A percentile compares a stretch with the other conserved stretches of the same genome.
phyloP scores from a whole-genome alignment of 345 rosid genomes.

The Anacardium occidentale region DNA sequence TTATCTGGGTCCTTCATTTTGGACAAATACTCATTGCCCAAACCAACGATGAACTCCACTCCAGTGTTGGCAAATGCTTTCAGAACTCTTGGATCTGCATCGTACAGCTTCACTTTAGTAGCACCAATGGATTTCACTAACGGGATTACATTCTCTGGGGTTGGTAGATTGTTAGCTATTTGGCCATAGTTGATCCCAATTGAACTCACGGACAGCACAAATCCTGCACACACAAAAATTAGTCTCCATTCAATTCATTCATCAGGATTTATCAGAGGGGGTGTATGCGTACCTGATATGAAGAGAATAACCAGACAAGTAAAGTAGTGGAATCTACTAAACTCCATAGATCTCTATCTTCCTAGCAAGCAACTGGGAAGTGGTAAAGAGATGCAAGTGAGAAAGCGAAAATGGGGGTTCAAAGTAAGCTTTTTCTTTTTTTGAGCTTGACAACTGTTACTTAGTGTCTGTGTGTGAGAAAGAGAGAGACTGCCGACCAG shows the following conservation, averaged over 20 bases:
- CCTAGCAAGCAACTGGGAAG: not conserved
- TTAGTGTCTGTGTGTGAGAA: no score
- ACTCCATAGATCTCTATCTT: slow-evolving; percentile 17
- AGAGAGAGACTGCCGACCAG: no score
- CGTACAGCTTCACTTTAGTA: slow-evolving; percentile 79
- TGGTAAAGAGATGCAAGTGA: not conserved
- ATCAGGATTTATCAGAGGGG: not conserved
- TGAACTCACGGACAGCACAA: slow-evolving; percentile 35
- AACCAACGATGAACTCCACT: slow-evolving; percentile 73
- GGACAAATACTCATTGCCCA: slow-evolving; percentile 66
- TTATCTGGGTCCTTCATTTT: slow-evolving; percentile 59
- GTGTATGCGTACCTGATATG: slow-evolving; percentile 37
- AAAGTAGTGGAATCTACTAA: slow-evolving; percentile 11
- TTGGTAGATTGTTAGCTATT: slow-evolving; percentile 75
- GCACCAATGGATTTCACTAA: slow-evolving; percentile 83
- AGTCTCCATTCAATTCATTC: not conserved
- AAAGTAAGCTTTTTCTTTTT: not conserved
- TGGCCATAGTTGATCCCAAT: slow-evolving; percentile 93
- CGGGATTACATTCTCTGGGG: slow-evolving; percentile 70
- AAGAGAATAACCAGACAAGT: slow-evolving; percentile 21
- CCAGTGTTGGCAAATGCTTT: slow-evolving; percentile 73
- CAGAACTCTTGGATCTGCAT: slow-evolving; percentile 73
- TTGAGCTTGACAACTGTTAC: no score
- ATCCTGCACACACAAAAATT: slow-evolving; percentile 9
- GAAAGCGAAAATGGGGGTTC: not conserved